phyloP scores from a whole-genome alignment of 2,329 filamentous ascomycete species.

The Mollisia scopiformis region DNA sequence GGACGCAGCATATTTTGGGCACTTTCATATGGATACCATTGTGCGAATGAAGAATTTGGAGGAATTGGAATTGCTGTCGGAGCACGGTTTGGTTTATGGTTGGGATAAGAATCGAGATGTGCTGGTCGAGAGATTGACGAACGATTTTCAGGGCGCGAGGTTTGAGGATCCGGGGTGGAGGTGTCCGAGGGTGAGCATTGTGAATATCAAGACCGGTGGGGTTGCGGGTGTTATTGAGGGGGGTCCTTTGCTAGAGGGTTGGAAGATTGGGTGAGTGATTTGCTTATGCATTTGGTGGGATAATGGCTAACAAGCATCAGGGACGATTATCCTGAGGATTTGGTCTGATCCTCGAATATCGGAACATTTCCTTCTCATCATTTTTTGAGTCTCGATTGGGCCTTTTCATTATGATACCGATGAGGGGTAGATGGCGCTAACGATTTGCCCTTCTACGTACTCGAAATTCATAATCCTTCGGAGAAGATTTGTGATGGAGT shows the following conservation, averaged over 20 bases:
- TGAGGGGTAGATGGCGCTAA: too few species aligned
- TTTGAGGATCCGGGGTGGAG: slow-evolving; percentile 26
- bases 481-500: too few species aligned
- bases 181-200: slow-evolving; percentile 30
- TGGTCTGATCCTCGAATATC: slow-evolving; percentile 25
- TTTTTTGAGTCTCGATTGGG: too few species aligned
- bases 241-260: slow-evolving; percentile 26
- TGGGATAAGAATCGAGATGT: slow-evolving; percentile 15
- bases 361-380: background rate
- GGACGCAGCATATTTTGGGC: slow-evolving; percentile 31
- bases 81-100: background rate
- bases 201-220: slow-evolving; percentile 18
- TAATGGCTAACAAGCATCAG: background rate
- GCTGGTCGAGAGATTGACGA: slow-evolving; percentile 6
- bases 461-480: too few species aligned
- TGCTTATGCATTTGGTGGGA: background rate
- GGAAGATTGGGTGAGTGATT: slow-evolving; percentile 22
- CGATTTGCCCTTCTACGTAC: too few species aligned
- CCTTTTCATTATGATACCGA: too few species aligned
- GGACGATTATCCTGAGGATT: slow-evolving; percentile 9
- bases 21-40: slow-evolving; percentile 31
- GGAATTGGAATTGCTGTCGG: slow-evolving; percentile 24
- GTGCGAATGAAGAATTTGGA: slow-evolving; percentile 27
- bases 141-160: slow-evolving; percentile 26
- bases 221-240: slow-evolving; percentile 20